Evolutionary conservation across 495 filamentous ascomycete genomes (phyloP).

Genomic region (Cercophora scortea): DNA sequence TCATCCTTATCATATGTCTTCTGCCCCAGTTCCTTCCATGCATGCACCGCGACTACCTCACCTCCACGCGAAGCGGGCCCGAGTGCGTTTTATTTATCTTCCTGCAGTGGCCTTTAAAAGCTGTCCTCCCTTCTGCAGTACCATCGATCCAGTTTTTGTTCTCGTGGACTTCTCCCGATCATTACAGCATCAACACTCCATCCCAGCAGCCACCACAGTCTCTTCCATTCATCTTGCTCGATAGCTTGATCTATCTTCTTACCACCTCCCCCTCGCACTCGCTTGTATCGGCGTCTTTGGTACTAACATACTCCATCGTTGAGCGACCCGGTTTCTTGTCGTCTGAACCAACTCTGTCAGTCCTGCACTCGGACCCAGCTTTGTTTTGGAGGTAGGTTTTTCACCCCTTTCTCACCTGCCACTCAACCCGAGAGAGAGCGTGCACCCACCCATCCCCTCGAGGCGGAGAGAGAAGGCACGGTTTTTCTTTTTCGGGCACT

Average conservation of each 20-base stretch:
- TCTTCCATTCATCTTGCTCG: slow-evolving; percentile 46
- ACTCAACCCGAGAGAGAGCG: not conserved
- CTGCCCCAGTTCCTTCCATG: not conserved
- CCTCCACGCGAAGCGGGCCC: too few species aligned
- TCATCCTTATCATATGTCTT: not conserved
- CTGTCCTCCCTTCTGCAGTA: slow-evolving; percentile 6
- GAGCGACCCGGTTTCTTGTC: slow-evolving; percentile 17
- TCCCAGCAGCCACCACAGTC: slow-evolving; percentile 30
- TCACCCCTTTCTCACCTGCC: not conserved
- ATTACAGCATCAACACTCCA: slow-evolving; percentile 45
- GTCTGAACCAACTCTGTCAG: slow-evolving; percentile 9
- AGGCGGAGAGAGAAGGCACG: too few species aligned
- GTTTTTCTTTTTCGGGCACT: too few species aligned
- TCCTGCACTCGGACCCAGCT: not conserved
- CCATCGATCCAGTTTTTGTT: not conserved
- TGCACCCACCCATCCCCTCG: too few species aligned
- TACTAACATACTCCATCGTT: slow-evolving; percentile 28
- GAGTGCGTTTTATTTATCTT: not conserved
- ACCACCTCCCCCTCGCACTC: slow-evolving; percentile 31
- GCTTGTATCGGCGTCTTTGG: slow-evolving; percentile 44
- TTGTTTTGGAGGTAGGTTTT: slow-evolving; percentile 22
- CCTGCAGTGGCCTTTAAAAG: not conserved
- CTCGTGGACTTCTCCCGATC: slow-evolving; percentile 29
- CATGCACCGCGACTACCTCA: not conserved
- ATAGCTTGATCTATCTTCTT: slow-evolving; percentile 50